Evolutionary conservation across 805 yeast genomes (phyloP), one percentile per base, ranked within the genome.

Genomic region (Schizosaccharomyces octosporus): DNA sequence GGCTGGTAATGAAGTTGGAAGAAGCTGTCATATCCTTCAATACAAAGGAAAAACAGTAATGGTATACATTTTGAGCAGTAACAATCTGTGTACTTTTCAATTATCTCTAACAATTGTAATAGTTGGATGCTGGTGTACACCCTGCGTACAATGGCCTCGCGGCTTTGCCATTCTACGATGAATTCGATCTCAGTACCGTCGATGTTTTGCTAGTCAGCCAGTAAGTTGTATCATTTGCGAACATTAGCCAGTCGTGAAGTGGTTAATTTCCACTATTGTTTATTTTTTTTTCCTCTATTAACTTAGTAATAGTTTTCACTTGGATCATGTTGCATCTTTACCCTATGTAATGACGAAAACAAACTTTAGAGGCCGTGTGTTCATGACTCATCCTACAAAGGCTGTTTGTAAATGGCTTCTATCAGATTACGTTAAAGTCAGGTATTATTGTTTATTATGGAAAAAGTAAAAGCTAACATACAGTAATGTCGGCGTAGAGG

Each of bases 321-420:
- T 93, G 69, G 99, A 93, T 70, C 99, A 93, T 71, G 97, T 97
- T 0, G 99, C 97, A 0, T 87, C 97, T 0, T 76, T 93, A 62
- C 99, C 99, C 0, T 93, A 89, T 68, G 97, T 93, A 57, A 88
- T 93, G 97, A 95, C 88, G 67, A 94, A 88, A 68, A 93, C 99
- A 0, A 85, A 79, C 65, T 93, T 93, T 75, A 83, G 81, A 68
- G 99, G 99, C 2, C 79, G 96, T 59, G 98, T 93, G 4, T 90
- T 90, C 71, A 93, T 93, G 99, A 93, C 99, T 39, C 97, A 93
- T 72, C 97, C 99, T 5, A 93, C 98, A 0, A 93, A 93, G 74
- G 97, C 98, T 48, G 93, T 93, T 63, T 93, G 89, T 71, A 79
- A 96, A 65, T 93, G 98, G 97, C 78, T 93, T 57, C 72, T 93